Conservation (phyloP, 495 filamentous ascomycete species). For the Xylaria palmicola region DNA sequence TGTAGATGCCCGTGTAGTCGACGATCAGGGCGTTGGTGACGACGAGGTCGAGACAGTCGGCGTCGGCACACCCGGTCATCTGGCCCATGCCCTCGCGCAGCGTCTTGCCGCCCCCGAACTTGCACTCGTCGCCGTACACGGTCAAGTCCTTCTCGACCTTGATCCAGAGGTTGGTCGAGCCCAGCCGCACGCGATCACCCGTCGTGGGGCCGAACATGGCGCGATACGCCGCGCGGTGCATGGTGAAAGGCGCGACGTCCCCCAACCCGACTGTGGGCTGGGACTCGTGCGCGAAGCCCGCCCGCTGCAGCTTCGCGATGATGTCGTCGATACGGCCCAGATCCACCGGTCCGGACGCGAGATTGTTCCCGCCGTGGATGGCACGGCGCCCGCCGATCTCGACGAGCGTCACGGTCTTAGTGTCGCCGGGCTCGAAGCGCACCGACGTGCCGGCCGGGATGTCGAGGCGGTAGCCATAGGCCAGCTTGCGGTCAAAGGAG, state of each 20-base stretch:
- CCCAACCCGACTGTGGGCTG: constrained; percentile 56
- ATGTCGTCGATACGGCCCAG: constrained; percentile 61
- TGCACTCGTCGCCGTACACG: constrained; percentile 88
- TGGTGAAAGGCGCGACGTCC: constrained; percentile 58
- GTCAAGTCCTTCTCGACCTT: constrained; percentile 87
- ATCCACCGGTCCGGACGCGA: constrained; percentile 75
- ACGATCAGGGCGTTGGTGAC: constrained; percentile 92
- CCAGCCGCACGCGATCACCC: constrained; percentile 79
- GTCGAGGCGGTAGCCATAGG: constrained; percentile 86
- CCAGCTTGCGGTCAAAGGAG: constrained; percentile 81
- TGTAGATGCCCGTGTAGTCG: constrained; percentile 92
- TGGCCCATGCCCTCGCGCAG: constrained; percentile 96
- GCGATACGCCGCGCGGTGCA: constrained; percentile 76
- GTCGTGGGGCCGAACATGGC: constrained; percentile 92
- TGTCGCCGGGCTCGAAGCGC: constrained; percentile 92
- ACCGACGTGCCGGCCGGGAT: constrained; percentile 91
- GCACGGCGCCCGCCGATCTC: constrained; percentile 81
- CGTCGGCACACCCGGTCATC: constrained; percentile 69
- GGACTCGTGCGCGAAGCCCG: constrained; percentile 75
- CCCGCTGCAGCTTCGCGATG: constrained; percentile 59
- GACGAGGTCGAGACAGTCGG: constrained; percentile 77
- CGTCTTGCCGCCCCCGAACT: constrained; percentile 94
- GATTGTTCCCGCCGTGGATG: constrained; percentile 80
- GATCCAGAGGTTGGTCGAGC: constrained; percentile 87
- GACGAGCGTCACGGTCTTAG: constrained; percentile 88